phyloP scores from a whole-genome alignment of 2,329 filamentous ascomycete genomes.

The Aspergillus fumigatiaffinis region DNA sequence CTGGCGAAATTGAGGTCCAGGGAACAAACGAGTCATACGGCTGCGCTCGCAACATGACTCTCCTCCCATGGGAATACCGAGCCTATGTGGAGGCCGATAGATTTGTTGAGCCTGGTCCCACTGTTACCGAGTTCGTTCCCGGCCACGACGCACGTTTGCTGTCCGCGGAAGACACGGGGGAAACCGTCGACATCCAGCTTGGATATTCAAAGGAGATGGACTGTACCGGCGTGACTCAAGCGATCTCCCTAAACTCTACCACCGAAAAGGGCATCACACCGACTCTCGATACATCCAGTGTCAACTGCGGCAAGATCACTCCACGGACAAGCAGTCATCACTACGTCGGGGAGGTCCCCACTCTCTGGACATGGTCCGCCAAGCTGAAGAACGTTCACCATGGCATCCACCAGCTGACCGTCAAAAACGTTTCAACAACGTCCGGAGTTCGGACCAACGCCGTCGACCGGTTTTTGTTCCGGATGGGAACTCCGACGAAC shows the following conservation, averaged over 20 bases:
- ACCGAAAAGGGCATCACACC: conserved; percentile 45
- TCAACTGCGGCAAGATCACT: neutral
- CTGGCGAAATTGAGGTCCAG: conserved; percentile 46
- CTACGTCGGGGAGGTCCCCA: conserved; percentile 41
- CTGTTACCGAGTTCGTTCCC: conserved; percentile 57
- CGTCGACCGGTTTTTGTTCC: conserved; percentile 57
- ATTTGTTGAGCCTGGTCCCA: conserved; percentile 50
- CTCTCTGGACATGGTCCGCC: conserved; percentile 51
- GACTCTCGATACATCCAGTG: conserved; percentile 28
- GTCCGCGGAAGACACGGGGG: conserved; percentile 42
- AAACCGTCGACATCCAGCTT: conserved; percentile 48
- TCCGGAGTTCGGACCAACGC: conserved; percentile 46
- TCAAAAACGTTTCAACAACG: conserved; percentile 49
- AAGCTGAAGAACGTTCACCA: conserved; percentile 54
- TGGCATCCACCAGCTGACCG: conserved; percentile 55
- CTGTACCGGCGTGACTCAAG: conserved; percentile 49
- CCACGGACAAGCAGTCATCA: conserved; percentile 14
- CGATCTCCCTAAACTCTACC: conserved; percentile 50
- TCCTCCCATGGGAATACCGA: conserved; percentile 55
- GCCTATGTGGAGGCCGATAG: conserved; percentile 53
- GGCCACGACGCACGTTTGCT: conserved; percentile 57
- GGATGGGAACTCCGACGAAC: conserved; percentile 55
- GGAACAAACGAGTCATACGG: conserved; percentile 48
- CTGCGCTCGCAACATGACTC: conserved; percentile 49
- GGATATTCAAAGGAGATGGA: conserved; percentile 59